Conservation (phyloP, 2,329 filamentous ascomycete genomes). For the Claviceps humidiphila region DNA sequence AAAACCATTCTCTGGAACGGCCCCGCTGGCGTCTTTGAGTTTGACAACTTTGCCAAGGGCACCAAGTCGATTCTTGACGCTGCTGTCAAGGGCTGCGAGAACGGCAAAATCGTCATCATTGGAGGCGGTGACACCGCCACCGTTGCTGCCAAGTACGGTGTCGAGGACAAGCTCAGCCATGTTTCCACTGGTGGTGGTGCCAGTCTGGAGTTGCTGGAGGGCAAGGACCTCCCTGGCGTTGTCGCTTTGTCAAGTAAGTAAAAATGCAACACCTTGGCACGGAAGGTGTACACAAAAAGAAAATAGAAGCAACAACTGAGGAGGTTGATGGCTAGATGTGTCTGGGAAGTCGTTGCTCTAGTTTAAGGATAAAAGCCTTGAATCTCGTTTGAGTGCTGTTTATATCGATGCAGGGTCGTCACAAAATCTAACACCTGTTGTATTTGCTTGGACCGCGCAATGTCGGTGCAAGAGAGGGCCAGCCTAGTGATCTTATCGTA, state of each 20-base stretch:
- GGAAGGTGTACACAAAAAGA: neutral
- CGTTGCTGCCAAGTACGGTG: constrained; percentile 91
- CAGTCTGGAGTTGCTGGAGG: constrained; percentile 89
- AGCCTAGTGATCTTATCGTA: neutral
- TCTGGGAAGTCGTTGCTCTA: constrained; percentile 2
- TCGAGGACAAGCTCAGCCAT: constrained; percentile 94
- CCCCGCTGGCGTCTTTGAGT: constrained; percentile 92
- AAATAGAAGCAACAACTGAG: constrained; percentile 8
- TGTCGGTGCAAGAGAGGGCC: neutral
- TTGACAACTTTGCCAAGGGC: constrained; percentile 82
- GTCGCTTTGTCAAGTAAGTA: constrained; percentile 72
- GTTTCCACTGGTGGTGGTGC: constrained; percentile 95
- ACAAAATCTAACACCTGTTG: neutral
- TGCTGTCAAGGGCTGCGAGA: constrained; percentile 64
- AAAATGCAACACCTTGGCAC: constrained; percentile 21
- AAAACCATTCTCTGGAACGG: constrained; percentile 99
- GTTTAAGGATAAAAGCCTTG: neutral
- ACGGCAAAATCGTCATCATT: constrained; percentile 87
- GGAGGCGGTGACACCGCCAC: constrained; percentile 97
- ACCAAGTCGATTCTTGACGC: constrained; percentile 89
- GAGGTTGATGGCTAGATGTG: constrained; percentile 7
- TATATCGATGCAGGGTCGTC: neutral
- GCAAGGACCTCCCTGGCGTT: constrained; percentile 93
- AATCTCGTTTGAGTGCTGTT: neutral
- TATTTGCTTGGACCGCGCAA: neutral